These are phyloP conservation scores for Suillus cothurnatus DNA, from an alignment of 768 basidiomycete species.

Conservation along the genomic window DNA sequence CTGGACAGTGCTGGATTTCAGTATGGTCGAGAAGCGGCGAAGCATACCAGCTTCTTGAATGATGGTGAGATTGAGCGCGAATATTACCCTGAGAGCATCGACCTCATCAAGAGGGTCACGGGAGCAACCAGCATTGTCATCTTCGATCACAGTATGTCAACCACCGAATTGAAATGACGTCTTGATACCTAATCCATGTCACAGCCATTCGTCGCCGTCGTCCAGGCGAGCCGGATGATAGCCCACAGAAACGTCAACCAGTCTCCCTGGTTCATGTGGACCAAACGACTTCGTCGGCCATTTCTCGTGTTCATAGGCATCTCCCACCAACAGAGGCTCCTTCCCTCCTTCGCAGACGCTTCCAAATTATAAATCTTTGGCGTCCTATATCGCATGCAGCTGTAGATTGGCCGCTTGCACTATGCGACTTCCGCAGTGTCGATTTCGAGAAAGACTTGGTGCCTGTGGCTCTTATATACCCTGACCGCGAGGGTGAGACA, in stretches of 20 bases:
- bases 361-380: too few relatives aligned
- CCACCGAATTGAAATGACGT: neutral
- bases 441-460: conserved; percentile 36
- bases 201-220: too few relatives aligned
- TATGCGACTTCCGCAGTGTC: conserved; percentile 26
- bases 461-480: conserved; percentile 39
- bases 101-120: conserved; percentile 40
- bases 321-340: too few relatives aligned
- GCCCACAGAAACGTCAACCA: too few relatives aligned
- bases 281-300: too few relatives aligned
- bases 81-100: conserved; percentile 43
- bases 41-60: conserved; percentile 34
- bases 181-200: too few relatives aligned
- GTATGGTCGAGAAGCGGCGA: conserved; percentile 25
- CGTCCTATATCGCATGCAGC: conserved; percentile 45
- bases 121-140: conserved; percentile 41
- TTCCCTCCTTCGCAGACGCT: too few relatives aligned
- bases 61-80: conserved; percentile 37
- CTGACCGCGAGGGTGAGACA: conserved; percentile 47
- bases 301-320: too few relatives aligned
- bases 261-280: too few relatives aligned
- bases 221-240: too few relatives aligned
- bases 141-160: conserved; percentile 43
- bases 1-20: conserved; percentile 42
- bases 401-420: conserved; percentile 48